These are phyloP conservation scores for Ogataea hybrid DNA, from an alignment of 1,139 yeast genomes.

Conservation along the genomic window DNA sequence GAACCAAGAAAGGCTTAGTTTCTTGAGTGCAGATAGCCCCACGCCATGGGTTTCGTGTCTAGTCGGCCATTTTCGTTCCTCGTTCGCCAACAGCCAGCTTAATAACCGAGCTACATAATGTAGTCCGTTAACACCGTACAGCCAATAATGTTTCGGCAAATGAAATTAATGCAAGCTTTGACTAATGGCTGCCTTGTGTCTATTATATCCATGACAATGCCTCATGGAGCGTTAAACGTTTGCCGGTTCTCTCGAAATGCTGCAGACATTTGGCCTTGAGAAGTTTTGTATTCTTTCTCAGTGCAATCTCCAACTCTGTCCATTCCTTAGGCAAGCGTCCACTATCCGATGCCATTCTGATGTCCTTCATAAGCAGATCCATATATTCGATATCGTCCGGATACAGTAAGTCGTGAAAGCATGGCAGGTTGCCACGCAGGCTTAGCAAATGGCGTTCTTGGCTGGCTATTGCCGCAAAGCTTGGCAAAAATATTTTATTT, in stretches of 20 bases:
- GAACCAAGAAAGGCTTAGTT: too few relatives aligned
- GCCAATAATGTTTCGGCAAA: too few relatives aligned
- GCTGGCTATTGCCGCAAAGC: slow-evolving; percentile 36
- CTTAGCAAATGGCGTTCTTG: slow-evolving; percentile 38
- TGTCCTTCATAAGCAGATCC: slow-evolving; percentile 38
- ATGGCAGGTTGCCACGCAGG: slow-evolving; percentile 38
- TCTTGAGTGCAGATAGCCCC: too few relatives aligned
- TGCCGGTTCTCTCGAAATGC: background rate
- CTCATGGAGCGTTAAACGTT: background rate
- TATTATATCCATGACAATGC: background rate
- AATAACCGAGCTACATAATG: too few relatives aligned
- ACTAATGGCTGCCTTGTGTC: too few relatives aligned
- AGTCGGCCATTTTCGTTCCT: too few relatives aligned
- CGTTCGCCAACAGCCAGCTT: too few relatives aligned
- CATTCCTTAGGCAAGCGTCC: slow-evolving; percentile 40
- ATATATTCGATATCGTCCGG: slow-evolving; percentile 51
- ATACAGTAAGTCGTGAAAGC: slow-evolving; percentile 43
- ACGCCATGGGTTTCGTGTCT: too few relatives aligned
- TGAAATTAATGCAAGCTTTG: too few relatives aligned
- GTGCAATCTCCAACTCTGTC: slow-evolving; percentile 37
- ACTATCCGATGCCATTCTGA: slow-evolving; percentile 21
- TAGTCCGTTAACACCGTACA: too few relatives aligned
- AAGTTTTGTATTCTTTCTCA: slow-evolving; percentile 36
- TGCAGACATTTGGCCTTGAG: slow-evolving; percentile 37
- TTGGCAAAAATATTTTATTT: slow-evolving; percentile 45